Evolutionary conservation across 805 yeast species (phyloP).

Genomic region (Sugiyamaella marilandica): DNA sequence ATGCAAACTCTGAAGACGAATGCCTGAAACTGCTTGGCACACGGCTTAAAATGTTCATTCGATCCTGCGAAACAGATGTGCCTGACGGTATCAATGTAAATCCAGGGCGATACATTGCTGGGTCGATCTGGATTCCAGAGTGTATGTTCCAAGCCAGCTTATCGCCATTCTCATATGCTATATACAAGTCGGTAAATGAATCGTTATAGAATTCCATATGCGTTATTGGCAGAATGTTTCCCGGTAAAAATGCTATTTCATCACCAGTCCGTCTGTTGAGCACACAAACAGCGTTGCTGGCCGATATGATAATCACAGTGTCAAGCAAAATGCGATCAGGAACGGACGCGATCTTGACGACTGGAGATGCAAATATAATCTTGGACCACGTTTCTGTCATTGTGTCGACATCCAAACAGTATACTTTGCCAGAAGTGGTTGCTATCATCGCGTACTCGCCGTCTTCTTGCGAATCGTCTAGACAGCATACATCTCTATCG

Average conservation of each 20-base stretch:
- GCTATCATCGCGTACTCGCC: background rate
- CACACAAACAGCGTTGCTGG: constrained; percentile 11
- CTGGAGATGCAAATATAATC: background rate
- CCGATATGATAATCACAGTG: constrained; percentile 7
- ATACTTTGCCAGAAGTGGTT: background rate
- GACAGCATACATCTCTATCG: background rate
- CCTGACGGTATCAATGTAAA: background rate
- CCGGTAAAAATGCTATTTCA: constrained; percentile 10
- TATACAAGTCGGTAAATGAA: background rate
- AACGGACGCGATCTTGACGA: background rate
- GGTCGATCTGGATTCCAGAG: constrained; percentile 1
- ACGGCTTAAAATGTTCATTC: background rate
- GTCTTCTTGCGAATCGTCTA: background rate
- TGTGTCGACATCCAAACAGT: background rate
- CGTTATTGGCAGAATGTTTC: constrained; percentile 10
- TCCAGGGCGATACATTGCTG: background rate
- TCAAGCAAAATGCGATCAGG: background rate
- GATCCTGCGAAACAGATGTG: too few species aligned
- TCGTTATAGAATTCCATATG: background rate
- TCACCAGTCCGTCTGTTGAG: constrained; percentile 6
- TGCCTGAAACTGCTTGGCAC: background rate
- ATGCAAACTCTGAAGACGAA: background rate
- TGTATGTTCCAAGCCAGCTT: constrained; percentile 14
- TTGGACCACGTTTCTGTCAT: background rate
- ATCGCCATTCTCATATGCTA: constrained; percentile 13